phyloP scores from a whole-genome alignment of 73 alveolate species.

The Durusdinium trenchii region DNA sequence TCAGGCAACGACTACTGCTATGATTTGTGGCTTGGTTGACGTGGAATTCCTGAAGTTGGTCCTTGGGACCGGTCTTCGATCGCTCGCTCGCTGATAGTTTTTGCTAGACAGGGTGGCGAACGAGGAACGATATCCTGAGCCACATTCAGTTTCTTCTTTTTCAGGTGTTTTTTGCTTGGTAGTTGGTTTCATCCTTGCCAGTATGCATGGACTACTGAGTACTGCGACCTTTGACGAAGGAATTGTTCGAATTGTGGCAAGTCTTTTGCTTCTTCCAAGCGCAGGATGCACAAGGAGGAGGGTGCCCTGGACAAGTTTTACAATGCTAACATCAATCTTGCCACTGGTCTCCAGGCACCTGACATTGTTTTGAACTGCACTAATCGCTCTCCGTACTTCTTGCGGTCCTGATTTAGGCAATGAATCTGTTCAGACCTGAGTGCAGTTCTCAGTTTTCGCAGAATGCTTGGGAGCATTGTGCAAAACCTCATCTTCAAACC shows the following conservation, averaged over 20 bases:
- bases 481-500: too few relatives aligned
- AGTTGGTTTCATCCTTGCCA: too few relatives aligned
- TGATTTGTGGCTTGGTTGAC: constrained; percentile 92
- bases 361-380: too few relatives aligned
- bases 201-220: too few relatives aligned
- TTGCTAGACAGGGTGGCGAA: too few relatives aligned
- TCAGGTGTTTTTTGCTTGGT: not conserved
- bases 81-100: too few relatives aligned
- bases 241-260: too few relatives aligned
- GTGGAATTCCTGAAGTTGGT: constrained; percentile 91
- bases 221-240: too few relatives aligned
- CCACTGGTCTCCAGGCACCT: constrained; percentile 81
- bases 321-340: constrained; percentile 83
- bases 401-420: not conserved
- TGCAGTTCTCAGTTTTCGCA: not conserved
- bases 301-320: constrained; percentile 92
- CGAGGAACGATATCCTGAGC: too few relatives aligned
- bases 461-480: too few relatives aligned
- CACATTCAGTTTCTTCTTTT: not conserved
- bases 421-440: constrained; percentile 87
- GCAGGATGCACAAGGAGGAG: constrained; percentile 77
- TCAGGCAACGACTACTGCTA: constrained; percentile 85
- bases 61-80: constrained; percentile 70
- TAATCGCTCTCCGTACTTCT: not conserved
- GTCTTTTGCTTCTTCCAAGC: not conserved